Evolutionary conservation across 768 basidiomycete genomes (phyloP), one percentile per base, ranked within the genome.

Genomic region (Kwoniella newhampshirensis): DNA sequence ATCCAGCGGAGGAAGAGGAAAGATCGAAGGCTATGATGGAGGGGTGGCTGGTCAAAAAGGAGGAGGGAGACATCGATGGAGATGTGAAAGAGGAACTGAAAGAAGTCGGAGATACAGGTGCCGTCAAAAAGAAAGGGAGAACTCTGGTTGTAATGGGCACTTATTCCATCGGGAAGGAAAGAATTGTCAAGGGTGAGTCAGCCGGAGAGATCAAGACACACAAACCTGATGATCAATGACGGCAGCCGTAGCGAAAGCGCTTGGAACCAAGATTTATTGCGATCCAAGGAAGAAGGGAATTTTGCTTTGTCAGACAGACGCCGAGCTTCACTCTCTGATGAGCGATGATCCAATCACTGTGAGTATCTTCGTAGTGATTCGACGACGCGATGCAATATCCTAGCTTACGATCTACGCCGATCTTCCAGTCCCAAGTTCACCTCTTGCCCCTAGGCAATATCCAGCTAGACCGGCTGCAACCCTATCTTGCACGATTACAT

Each of bases 111-210:
- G 53, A 54, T 27, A n/a, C 13, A 13, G 32, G 7, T 6, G 7
- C 32, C 7, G 17, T 45, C 11, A 67, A 70, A 35, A 32, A 47
- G 20, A 64, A 63, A 36, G 69, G 67, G 2, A 51, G 73, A 51
- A 78, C 77, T 20, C 54, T 78, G 51, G 68, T 78, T 12, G 71
- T 76, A 30, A 75, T 78, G 55, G 77, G 77, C 9, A 97, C 96
- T 0, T 99, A 99, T 77, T 90, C 90, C 0, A 91, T 98, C 46
- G 96, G 96, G 37, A 99, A 99, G 75, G 96, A 99, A 75, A 85
- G 96, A 21, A 88, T 98, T 37, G 92, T 96, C 37, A 96, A 97
- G 83, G 91, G 91, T 89, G 54, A 28, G 66, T 48, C n/a, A n/a
- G n/a, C n/a, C n/a, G n/a, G n/a, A n/a, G n/a, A n/a, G n/a, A n/a